Conservation (phyloP, 1,284 basidiomycete species). For the Xanthoconium separans region DNA sequence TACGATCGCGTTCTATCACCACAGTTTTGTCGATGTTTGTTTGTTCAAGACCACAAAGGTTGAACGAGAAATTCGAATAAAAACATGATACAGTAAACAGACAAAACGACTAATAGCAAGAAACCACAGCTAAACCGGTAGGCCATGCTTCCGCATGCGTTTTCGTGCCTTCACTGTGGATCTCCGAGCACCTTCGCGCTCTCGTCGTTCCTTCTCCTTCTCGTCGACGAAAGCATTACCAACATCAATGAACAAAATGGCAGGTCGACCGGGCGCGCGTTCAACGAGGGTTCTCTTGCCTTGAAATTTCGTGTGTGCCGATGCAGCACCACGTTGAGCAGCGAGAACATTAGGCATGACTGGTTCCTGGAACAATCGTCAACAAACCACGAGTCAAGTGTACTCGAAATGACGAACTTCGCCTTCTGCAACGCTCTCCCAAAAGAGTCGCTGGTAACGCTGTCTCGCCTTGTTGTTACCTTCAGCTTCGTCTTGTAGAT, state of each 20-base stretch:
- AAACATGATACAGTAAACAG: not conserved
- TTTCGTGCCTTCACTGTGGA: conserved; percentile 35
- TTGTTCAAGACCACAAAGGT: conserved; percentile 1
- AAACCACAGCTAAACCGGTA: conserved; percentile 5
- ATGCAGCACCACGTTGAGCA: conserved; percentile 36
- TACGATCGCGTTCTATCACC: conserved; percentile 7
- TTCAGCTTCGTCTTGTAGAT: conserved; percentile 56
- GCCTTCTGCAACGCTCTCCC: conserved; percentile 69
- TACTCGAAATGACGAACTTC: conserved; percentile 43
- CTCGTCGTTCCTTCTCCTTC: conserved; percentile 49
- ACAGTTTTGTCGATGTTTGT: conserved; percentile 15
- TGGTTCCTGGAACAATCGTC: conserved; percentile 43
- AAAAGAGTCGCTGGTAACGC: conserved; percentile 69
- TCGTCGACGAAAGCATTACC: conserved; percentile 65
- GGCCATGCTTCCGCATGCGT: conserved; percentile 14
- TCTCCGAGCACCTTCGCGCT: conserved; percentile 46
- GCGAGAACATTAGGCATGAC: conserved; percentile 54
- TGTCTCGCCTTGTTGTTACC: conserved; percentile 54
- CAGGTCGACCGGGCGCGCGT: conserved; percentile 44
- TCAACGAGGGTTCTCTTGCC: conserved; percentile 38
- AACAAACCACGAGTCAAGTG: not conserved
- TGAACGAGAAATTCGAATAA: not conserved
- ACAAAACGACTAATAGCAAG: not conserved
- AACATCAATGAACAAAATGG: conserved; percentile 65
- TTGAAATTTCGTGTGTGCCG: conserved; percentile 37